phyloP scores from a whole-genome alignment of 1,284 basidiomycete genomes.

The Singerocomus inundabilis region DNA sequence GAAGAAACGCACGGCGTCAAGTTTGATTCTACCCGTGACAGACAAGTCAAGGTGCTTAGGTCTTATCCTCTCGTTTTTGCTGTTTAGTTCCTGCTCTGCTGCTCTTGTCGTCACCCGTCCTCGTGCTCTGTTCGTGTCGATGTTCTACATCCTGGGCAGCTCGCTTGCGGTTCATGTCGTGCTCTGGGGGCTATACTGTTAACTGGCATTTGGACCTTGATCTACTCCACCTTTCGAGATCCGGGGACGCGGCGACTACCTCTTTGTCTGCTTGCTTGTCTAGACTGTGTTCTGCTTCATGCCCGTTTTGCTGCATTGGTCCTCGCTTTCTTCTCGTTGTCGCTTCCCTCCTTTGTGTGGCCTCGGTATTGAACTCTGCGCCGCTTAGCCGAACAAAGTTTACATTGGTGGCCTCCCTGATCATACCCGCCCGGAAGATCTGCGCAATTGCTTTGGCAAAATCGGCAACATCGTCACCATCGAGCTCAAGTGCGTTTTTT shows the following conservation, averaged over 20 bases:
- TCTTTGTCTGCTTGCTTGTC: conserved; percentile 25
- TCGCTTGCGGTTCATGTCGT: conserved; percentile 14
- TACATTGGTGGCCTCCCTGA: conserved; percentile 85
- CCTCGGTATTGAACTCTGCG: conserved; percentile 61
- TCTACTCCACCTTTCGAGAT: conserved; percentile 21
- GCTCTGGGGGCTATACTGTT: conserved; percentile 22
- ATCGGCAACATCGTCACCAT: conserved; percentile 74
- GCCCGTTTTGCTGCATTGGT: conserved; percentile 30
- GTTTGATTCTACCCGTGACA: conserved; percentile 58
- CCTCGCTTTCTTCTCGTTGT: conserved; percentile 48
- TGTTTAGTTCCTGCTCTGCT: conserved; percentile 28
- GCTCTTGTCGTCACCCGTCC: conserved; percentile 20
- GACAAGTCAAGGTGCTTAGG: conserved; percentile 88
- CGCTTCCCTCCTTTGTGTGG: conserved; percentile 44
- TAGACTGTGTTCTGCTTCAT: conserved; percentile 23
- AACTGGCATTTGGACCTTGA: conserved; percentile 21
- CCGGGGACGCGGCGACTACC: conserved; percentile 14
- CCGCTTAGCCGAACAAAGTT: conserved; percentile 82
- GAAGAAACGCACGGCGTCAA: conserved; percentile 38
- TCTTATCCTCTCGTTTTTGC: conserved; percentile 49
- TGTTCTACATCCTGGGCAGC: conserved; percentile 20
- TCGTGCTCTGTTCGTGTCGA: conserved; percentile 25
- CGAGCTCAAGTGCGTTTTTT: conserved; percentile 71
- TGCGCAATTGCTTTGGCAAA: conserved; percentile 81
- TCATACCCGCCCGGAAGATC: conserved; percentile 77